These are phyloP conservation scores for Pyrenophora graminea DNA, from an alignment of 2,329 filamentous ascomycete species.

Conservation along the genomic window DNA sequence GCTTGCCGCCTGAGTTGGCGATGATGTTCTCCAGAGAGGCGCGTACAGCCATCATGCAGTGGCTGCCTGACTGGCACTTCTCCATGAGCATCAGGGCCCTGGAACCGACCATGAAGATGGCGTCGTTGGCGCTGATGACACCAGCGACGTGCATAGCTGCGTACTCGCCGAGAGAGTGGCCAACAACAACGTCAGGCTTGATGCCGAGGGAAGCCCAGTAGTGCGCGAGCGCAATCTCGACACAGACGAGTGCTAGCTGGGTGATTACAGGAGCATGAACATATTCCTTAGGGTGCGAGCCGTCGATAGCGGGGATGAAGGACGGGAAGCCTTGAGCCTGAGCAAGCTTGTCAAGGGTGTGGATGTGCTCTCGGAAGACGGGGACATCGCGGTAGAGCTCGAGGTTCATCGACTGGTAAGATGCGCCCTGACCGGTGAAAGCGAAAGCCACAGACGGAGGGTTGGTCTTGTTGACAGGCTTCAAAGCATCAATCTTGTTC, in stretches of 20 bases:
- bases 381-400: constrained; percentile 23
- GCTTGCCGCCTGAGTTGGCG: constrained; percentile 9
- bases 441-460: constrained; percentile 9
- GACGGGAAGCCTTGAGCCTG: constrained; percentile 39
- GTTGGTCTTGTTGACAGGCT: not conserved
- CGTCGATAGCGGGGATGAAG: constrained; percentile 21
- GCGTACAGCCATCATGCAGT: constrained; percentile 40
- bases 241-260: constrained; percentile 49
- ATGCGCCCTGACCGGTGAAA: constrained; percentile 42
- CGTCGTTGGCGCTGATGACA: constrained; percentile 38
- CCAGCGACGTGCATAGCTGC: constrained; percentile 45
- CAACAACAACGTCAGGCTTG: constrained; percentile 20
- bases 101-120: constrained; percentile 43
- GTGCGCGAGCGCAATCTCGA: constrained; percentile 45
- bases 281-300: constrained; percentile 18
- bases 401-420: constrained; percentile 19
- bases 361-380: constrained; percentile 38
- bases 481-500: not conserved
- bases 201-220: constrained; percentile 21
- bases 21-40: constrained; percentile 35
- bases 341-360: constrained; percentile 34
- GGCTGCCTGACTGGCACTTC: constrained; percentile 30
- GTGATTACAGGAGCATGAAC: constrained; percentile 11
- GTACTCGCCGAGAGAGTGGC: constrained; percentile 46
- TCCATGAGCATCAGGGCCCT: constrained; percentile 35